phyloP scores from a whole-genome alignment of 2,329 filamentous ascomycete species.

The Biscogniauxia mediterranea region DNA sequence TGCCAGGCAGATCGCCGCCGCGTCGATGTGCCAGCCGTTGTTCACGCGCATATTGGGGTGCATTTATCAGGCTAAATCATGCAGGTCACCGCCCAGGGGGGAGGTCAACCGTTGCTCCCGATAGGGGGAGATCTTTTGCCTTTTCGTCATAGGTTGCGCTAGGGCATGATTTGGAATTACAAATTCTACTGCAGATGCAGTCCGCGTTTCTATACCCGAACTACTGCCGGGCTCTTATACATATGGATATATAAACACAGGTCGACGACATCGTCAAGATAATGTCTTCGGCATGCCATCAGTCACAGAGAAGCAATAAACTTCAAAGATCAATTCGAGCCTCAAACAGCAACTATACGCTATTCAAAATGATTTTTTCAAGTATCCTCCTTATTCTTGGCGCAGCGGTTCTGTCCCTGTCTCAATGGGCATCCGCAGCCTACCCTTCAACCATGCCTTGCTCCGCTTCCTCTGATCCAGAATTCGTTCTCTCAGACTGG shows the following conservation, averaged over 20 bases:
- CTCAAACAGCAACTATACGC: too few species aligned
- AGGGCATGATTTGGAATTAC: not conserved
- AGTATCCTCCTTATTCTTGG: conserved; percentile 14
- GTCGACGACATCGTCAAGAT: not conserved
- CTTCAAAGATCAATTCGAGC: not conserved
- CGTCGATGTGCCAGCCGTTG: not conserved
- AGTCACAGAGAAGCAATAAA: not conserved
- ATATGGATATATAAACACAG: not conserved
- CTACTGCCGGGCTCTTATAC: not conserved
- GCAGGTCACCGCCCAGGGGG: not conserved
- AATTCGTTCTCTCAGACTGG: conserved; percentile 15
- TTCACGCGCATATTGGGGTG: not conserved
- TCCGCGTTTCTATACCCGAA: not conserved
- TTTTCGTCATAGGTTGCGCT: not conserved
- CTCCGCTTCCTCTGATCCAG: conserved; percentile 1
- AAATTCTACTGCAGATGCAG: not conserved
- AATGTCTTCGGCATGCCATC: not conserved
- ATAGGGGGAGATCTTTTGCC: not conserved
- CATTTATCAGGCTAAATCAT: not conserved
- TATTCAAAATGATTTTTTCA: conserved; percentile 12
- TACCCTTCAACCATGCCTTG: conserved; percentile 12
- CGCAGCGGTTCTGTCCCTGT: conserved; percentile 16
- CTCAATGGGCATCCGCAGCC: conserved; percentile 10
- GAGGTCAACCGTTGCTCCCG: not conserved
- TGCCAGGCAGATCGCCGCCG: not conserved